Evolutionary conservation across 1,284 basidiomycete genomes (phyloP).

Genomic region (Stygiomarasmius scandens): DNA sequence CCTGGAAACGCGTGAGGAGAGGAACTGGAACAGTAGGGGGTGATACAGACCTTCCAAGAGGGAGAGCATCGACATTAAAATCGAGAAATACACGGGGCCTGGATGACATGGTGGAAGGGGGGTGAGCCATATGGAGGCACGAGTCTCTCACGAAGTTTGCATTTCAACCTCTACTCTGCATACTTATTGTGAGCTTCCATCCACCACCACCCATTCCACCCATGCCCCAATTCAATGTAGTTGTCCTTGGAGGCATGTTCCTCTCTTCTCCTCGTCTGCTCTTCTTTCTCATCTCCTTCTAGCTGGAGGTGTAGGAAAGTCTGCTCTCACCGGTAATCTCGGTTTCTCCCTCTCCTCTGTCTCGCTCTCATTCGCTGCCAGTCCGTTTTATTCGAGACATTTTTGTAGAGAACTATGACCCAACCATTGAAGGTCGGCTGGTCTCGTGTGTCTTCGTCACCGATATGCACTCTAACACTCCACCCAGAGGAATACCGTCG

Average conservation of each 20-base stretch:
- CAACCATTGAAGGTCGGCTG: slow-evolving; percentile 48
- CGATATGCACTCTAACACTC: slow-evolving; percentile 4
- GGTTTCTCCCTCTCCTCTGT: neutral
- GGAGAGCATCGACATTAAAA: slow-evolving; percentile 53
- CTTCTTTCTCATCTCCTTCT: slow-evolving; percentile 13
- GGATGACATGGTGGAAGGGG: slow-evolving; percentile 25
- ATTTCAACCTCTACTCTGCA: neutral
- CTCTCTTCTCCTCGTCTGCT: slow-evolving; percentile 8
- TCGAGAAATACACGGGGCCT: slow-evolving; percentile 73
- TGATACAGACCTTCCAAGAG: slow-evolving; percentile 58
- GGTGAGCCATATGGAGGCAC: neutral
- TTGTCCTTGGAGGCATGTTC: slow-evolving; percentile 74
- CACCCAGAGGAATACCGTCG: slow-evolving; percentile 66
- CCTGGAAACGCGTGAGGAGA: slow-evolving; percentile 34
- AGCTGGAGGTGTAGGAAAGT: slow-evolving; percentile 87
- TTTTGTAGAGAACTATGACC: slow-evolving; percentile 80
- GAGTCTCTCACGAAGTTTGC: slow-evolving; percentile 11
- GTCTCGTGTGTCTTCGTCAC: neutral
- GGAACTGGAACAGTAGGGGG: slow-evolving; percentile 5
- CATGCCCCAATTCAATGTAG: slow-evolving; percentile 73
- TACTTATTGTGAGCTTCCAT: neutral
- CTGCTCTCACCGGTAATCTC: slow-evolving; percentile 62
- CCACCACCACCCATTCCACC: slow-evolving; percentile 16
- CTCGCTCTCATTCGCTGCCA: neutral
- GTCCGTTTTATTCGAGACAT: slow-evolving; percentile 39